These are phyloP conservation scores for Yamadazyma atmosphaerica DNA, from an alignment of 1,139 yeast genomes.

Conservation along the genomic window DNA sequence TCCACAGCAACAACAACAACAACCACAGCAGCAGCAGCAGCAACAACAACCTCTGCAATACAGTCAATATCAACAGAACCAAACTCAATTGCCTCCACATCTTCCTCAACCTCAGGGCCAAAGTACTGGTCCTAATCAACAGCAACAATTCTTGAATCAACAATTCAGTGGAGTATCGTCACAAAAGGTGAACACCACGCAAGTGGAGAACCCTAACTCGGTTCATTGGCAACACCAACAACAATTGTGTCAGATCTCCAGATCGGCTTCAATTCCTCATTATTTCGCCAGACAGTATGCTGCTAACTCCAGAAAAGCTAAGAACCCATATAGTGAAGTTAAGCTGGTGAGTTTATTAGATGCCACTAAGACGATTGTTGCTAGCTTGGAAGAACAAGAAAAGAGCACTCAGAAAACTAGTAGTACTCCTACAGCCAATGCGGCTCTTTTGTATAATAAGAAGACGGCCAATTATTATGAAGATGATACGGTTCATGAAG, in stretches of 20 bases:
- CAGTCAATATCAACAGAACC: conserved; percentile 17
- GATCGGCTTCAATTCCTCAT: conserved; percentile 76
- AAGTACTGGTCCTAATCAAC: conserved; percentile 13
- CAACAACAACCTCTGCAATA: conserved; percentile 15
- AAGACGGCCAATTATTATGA: conserved; percentile 57
- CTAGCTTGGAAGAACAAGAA: conserved; percentile 45
- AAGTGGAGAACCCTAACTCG: conserved; percentile 52
- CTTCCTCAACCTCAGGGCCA: conserved; percentile 25
- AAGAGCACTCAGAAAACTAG: conserved; percentile 23
- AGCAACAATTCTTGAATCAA: conserved; percentile 18
- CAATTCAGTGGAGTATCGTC: conserved; percentile 22
- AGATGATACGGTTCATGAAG: conserved; percentile 78
- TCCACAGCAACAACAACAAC: conserved; percentile 16
- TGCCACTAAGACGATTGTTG: conserved; percentile 52
- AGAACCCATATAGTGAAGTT: conserved; percentile 44
- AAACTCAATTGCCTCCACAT: conserved; percentile 17
- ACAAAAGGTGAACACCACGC: conserved; percentile 30
- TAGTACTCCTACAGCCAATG: conserved; percentile 31
- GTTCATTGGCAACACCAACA: conserved; percentile 86
- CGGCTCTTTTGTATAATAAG: conserved; percentile 61
- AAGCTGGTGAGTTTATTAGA: conserved; percentile 53
- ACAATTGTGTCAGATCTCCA: conserved; percentile 75
- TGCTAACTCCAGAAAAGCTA: conserved; percentile 62
- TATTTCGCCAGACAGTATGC: conserved; percentile 94
- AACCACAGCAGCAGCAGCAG: conserved; percentile 16